Conservation (phyloP, 352 stramenopile species). For the Globisporangium rhizosaccharum region DNA sequence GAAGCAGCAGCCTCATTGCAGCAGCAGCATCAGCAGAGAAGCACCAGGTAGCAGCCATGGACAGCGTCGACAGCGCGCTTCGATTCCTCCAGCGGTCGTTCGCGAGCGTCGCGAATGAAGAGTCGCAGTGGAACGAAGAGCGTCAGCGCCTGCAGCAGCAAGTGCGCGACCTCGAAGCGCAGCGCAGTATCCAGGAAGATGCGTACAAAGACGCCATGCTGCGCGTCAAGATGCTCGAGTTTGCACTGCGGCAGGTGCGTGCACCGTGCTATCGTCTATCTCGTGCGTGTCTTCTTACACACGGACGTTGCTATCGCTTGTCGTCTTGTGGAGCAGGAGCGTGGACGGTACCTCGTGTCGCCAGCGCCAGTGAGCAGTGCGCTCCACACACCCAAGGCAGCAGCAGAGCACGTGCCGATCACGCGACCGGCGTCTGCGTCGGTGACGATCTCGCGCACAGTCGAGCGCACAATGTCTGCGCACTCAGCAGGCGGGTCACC, state of each 20-base stretch:
- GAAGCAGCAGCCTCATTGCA: no score
- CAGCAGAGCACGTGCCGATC: constrained; percentile 34
- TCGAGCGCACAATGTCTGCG: constrained; percentile 53
- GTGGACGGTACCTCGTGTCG: constrained; percentile 72
- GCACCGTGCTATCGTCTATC: not conserved
- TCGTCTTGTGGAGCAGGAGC: constrained; percentile 27
- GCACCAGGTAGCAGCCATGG: constrained; percentile 33
- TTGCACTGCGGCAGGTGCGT: constrained; percentile 64
- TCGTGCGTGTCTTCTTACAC: not conserved
- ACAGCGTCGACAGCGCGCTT: constrained; percentile 81
- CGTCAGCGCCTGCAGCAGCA: constrained; percentile 65
- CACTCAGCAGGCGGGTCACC: constrained; percentile 36
- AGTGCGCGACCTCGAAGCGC: constrained; percentile 70
- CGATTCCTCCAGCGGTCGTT: constrained; percentile 84
- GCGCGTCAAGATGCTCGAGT: constrained; percentile 88
- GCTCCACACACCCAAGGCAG: constrained; percentile 18
- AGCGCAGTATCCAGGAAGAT: constrained; percentile 73
- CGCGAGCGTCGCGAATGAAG: constrained; percentile 70
- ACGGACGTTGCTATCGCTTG: not conserved
- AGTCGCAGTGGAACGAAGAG: constrained; percentile 74
- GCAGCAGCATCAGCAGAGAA: no score
- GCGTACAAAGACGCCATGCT: constrained; percentile 82
- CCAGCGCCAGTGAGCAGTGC: constrained; percentile 58
- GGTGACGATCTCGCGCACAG: constrained; percentile 47
- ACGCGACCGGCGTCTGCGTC: constrained; percentile 11